Conservation (phyloP, 176 grass and related monocot species). For the Carex cristatella region DNA sequence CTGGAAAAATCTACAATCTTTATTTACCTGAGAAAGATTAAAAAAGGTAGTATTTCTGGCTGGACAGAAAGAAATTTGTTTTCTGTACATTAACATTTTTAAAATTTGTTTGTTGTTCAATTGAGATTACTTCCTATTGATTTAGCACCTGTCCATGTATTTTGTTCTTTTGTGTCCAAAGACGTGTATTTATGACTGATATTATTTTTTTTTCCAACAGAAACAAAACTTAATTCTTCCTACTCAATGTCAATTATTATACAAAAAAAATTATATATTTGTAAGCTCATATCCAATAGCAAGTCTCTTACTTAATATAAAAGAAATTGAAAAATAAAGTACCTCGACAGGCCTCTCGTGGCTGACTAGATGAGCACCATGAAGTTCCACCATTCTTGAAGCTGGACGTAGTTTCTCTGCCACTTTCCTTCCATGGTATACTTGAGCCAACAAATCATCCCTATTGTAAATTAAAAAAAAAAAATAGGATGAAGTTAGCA, state of each 20-base stretch:
- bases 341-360: conserved; percentile 91
- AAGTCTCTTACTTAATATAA: background rate
- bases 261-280: background rate
- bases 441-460: conserved; percentile 71
- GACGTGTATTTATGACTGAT: background rate
- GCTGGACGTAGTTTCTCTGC: conserved; percentile 59
- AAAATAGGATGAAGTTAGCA: background rate
- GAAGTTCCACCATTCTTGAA: conserved; percentile 87
- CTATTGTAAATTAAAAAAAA: conserved; percentile 25
- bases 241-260: background rate
- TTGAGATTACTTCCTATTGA: background rate
- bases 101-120: background rate
- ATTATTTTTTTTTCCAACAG: background rate
- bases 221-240: background rate
- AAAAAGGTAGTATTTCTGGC: background rate
- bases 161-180: background rate
- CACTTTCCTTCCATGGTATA: conserved; percentile 69
- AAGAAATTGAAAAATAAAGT: conserved; percentile 5
- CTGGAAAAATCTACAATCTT: background rate
- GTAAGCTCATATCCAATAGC: background rate
- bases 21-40: background rate
- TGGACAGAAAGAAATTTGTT: background rate
- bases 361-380: conserved; percentile 87
- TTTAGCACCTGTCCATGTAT: background rate
- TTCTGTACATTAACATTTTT: background rate